phyloP scores from a whole-genome alignment of 371 early-diverging fungal species.

The Nematocida ausubeli region DNA sequence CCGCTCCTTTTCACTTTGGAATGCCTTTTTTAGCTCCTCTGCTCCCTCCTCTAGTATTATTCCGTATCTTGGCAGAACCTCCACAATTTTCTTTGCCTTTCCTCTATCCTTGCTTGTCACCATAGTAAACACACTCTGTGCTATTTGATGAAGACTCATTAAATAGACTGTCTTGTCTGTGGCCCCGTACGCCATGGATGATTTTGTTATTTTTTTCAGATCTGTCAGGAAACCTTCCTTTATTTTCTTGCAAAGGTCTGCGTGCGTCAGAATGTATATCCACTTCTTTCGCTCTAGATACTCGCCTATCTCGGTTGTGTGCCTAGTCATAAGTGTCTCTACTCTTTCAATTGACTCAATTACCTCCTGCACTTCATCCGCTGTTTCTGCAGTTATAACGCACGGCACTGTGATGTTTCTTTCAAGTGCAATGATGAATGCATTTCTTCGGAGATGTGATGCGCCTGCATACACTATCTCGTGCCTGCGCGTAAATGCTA shows the following conservation, averaged over 20 bases:
- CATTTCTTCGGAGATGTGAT: slow-evolving; percentile 26
- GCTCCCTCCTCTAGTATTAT: slow-evolving; percentile 37
- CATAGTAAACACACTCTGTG: slow-evolving; percentile 36
- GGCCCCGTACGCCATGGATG: slow-evolving; percentile 11
- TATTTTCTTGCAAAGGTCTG: neutral
- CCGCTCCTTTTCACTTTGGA: slow-evolving; percentile 1
- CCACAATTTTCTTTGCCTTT: slow-evolving; percentile 25
- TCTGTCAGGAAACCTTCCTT: neutral
- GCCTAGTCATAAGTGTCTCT: neutral
- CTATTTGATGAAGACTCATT: slow-evolving; percentile 34
- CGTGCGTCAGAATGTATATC: slow-evolving; percentile 14
- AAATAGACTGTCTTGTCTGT: slow-evolving; percentile 16
- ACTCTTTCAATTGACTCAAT: neutral
- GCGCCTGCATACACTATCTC: slow-evolving; percentile 45
- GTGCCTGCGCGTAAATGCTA: slow-evolving; percentile 28
- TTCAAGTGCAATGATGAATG: slow-evolving; percentile 37
- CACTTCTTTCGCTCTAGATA: slow-evolving; percentile 38
- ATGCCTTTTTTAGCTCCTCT: slow-evolving; percentile 16
- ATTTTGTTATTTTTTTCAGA: slow-evolving; percentile 10
- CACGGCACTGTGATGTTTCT: slow-evolving; percentile 42
- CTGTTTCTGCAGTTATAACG: slow-evolving; percentile 10
- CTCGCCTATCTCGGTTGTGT: slow-evolving; percentile 20
- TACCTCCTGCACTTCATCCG: neutral
- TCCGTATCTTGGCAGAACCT: slow-evolving; percentile 26
- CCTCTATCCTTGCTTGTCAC: slow-evolving; percentile 34